Evolutionary conservation across 2,329 filamentous ascomycete species (phyloP).

Genomic region (Basipetospora sp.): DNA sequence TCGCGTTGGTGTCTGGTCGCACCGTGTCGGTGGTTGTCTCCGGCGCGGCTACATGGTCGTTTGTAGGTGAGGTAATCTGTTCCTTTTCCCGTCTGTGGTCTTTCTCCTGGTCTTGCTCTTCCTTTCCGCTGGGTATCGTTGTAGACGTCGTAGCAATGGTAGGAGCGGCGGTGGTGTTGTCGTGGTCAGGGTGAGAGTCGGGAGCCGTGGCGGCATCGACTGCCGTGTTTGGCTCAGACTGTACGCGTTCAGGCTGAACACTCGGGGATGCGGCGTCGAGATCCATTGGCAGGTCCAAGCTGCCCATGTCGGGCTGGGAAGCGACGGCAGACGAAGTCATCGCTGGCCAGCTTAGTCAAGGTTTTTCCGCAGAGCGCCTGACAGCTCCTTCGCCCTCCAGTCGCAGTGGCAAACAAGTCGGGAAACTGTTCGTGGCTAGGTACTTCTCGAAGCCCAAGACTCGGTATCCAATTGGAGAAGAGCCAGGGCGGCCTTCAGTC

Average conservation of each 20-base stretch:
- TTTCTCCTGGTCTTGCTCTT: too few species aligned
- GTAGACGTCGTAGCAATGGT: too few species aligned
- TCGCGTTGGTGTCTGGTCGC: too few species aligned
- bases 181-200: too few species aligned
- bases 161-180: conserved; percentile 1
- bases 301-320: conserved; percentile 15
- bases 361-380: conserved; percentile 8
- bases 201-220: conserved; percentile 9
- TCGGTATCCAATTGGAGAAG: too few species aligned
- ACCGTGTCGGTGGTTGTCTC: background rate
- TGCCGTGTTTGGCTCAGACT: conserved; percentile 8
- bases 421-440: too few species aligned
- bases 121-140: too few species aligned
- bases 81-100: too few species aligned
- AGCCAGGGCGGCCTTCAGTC: too few species aligned
- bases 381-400: conserved; percentile 40
- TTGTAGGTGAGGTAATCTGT: too few species aligned
- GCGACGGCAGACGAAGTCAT: conserved; percentile 43
- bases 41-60: conserved; percentile 9
- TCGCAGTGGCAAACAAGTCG: too few species aligned
- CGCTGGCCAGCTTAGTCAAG: conserved; percentile 27
- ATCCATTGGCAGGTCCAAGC: conserved; percentile 1
- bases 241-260: background rate
- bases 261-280: background rate
- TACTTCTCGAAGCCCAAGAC: too few species aligned